Evolutionary conservation across 495 filamentous ascomycete species (phyloP), one percentile per base, ranked within the genome.

Genomic region (Acidomyces sp.): DNA sequence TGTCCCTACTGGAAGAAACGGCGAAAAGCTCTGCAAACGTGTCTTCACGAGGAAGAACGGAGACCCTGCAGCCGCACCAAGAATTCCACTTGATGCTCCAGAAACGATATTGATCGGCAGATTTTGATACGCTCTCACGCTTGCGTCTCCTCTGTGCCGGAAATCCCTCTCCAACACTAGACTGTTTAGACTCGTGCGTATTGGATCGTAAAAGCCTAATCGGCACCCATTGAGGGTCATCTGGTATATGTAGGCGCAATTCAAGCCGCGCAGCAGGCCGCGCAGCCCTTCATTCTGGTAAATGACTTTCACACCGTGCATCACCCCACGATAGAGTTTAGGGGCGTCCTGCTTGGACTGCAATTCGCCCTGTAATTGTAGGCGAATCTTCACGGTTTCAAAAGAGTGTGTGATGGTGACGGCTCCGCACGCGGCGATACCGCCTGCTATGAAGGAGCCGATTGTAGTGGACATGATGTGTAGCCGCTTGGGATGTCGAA

Each of bases 11-110:
- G 90, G 90, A 12, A 90, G 72, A 64, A 93, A 93, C 4, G 88
- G 85, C 6, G 85, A 93, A 66, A 70, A 95, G 34, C 85, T 93
- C 60, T 99, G 90, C 41, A 99, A 68, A 11, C 90, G 76, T 6
- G 90, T 99, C 66, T 99, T 99, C 56, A 93, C 80, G n/a, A 99
- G 71, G 67, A 96, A 99, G 59, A 99, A 96, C 1, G 90, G 92
- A 19, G 85, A 93, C 16, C 86, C 90, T 11, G 80, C 80, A 6
- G 80, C 80, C 4, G 90, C 90, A 41, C 90, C 90, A 28, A 96
- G 69, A 30, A 96, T 78, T 43, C 90, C 90, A 5, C 82, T 88
- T 3, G 74, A 61, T 5, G 90, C 90, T 46, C 90, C 90, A 31
- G 80, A 76, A 54, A 95, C 80, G 65, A 99, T 81, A 59, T 99